These are phyloP conservation scores for Teratosphaeria gauchensis DNA, from an alignment of 2,329 filamentous ascomycete genomes.

Conservation along the genomic window DNA sequence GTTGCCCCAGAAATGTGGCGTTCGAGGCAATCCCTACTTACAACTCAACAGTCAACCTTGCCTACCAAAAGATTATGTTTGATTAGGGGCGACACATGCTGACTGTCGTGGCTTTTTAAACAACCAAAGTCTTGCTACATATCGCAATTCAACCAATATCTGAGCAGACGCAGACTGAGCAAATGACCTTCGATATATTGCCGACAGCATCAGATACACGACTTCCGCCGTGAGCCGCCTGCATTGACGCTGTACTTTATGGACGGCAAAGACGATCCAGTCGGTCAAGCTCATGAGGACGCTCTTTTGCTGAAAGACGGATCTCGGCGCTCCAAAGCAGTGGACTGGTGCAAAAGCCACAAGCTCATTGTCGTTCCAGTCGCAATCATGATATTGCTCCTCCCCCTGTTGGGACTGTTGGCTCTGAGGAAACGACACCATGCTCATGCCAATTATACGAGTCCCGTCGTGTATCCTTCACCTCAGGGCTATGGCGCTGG, in stretches of 20 bases:
- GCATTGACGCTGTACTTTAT: not conserved
- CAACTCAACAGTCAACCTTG: not conserved
- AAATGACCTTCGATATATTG: not conserved
- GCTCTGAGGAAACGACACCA: conserved; percentile 14
- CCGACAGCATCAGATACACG: not conserved
- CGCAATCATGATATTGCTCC: conserved; percentile 15
- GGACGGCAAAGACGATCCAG: not conserved
- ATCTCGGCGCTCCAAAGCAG: not conserved
- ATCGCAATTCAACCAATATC: not conserved
- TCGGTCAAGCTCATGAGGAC: conserved; percentile 2
- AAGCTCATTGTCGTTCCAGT: conserved; percentile 14
- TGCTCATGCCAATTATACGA: conserved; percentile 17
- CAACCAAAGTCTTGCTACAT: not conserved
- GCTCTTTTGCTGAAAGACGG: conserved; percentile 2
- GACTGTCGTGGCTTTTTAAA: not conserved
- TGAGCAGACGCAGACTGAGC: not conserved
- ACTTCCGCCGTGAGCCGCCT: not conserved
- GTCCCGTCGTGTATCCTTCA: conserved; percentile 21
- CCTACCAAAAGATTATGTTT: not conserved
- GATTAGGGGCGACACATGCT: not conserved
- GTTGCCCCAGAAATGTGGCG: not conserved
- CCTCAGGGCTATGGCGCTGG: conserved; percentile 25
- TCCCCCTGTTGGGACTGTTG: conserved; percentile 22
- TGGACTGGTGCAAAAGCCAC: conserved; percentile 10
- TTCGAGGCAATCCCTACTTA: not conserved